These are phyloP conservation scores for Ascomycota sp. DNA, from an alignment of 2,329 filamentous ascomycete genomes.

Conservation along the genomic window DNA sequence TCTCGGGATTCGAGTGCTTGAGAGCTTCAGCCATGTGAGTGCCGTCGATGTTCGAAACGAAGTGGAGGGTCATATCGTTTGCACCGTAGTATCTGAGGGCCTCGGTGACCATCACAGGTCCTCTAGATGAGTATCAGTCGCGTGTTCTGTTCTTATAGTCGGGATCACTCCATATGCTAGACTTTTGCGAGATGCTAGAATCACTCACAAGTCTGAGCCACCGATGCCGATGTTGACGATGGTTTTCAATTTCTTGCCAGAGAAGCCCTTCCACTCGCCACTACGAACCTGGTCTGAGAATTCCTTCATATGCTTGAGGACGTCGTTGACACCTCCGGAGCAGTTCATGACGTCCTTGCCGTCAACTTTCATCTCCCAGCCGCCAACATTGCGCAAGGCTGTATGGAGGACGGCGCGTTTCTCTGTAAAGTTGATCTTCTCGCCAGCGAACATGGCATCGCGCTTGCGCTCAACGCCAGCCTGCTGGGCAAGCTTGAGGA, in stretches of 20 bases:
- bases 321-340: constrained; percentile 71
- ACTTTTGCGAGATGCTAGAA: no score
- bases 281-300: constrained; percentile 90
- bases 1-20: constrained; percentile 76
- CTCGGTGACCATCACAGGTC: constrained; percentile 97
- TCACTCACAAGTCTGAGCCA: constrained; percentile 81
- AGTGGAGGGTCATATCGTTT: constrained; percentile 74
- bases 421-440: constrained; percentile 99
- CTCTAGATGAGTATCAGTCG: constrained; percentile 26
- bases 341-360: constrained; percentile 83
- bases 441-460: constrained; percentile 91
- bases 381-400: constrained; percentile 76
- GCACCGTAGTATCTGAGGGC: constrained; percentile 88
- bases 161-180: no score
- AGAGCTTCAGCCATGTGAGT: constrained; percentile 94
- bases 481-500: constrained; percentile 81
- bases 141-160: constrained; percentile 1
- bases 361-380: constrained; percentile 66
- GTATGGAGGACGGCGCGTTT: constrained; percentile 88
- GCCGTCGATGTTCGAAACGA: constrained; percentile 98
- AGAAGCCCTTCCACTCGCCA: constrained; percentile 92
- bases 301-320: constrained; percentile 94
- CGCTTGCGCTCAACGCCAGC: constrained; percentile 81
- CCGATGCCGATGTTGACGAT: constrained; percentile 97
- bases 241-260: constrained; percentile 90